Evolutionary conservation across 306 rosid species (phyloP), one percentile per base, ranked within the genome.

Genomic region (Cyamopsis tetragonoloba): DNA sequence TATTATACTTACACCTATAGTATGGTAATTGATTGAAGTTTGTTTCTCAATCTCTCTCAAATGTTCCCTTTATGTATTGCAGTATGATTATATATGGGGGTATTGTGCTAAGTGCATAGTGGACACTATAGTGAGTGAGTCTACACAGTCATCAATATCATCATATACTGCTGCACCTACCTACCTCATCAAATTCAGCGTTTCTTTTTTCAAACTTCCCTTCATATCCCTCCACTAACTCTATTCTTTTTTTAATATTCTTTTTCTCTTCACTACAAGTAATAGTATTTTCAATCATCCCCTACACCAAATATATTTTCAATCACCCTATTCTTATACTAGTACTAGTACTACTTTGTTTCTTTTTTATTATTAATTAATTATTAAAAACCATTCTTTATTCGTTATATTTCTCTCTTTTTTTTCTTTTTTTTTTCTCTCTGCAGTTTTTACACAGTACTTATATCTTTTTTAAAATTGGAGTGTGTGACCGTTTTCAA

Each of bases 161-260:
- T 71, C 15, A 62, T 62, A 14, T 49, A 59, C 58, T 28, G 11
- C n/a, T 11, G 60, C 68, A 70, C 54, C 39, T 49, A 68, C 72
- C 70, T 68, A 71, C 22, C 66, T 78, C 91, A 83, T 89, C 81
- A 82, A 88, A 79, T 89, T 89, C 96, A 89, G 89, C 84, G 87
- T 84, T 88, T n/a, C n/a, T n/a, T 38, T 85, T 64, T 93, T 93
- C 97, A 93, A 93, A 89, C 89, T 75, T 54, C 80, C 75, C 84
- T 70, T 88, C 88, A 83, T 88, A 84, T 91, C 96, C 96, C 89
- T 97, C 84, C 98, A 87, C 96, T 81, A 80, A 48, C 83, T 78
- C 77, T 68, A 77, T 83, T 81, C 46, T 22, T 76, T 81, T 50
- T 74, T 41, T 6, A 6, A 32, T 49, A 19, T 18, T 24, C 35